These are phyloP conservation scores for Silene vulgaris DNA, from an alignment of 179 eudicot genomes.

Conservation along the genomic window DNA sequence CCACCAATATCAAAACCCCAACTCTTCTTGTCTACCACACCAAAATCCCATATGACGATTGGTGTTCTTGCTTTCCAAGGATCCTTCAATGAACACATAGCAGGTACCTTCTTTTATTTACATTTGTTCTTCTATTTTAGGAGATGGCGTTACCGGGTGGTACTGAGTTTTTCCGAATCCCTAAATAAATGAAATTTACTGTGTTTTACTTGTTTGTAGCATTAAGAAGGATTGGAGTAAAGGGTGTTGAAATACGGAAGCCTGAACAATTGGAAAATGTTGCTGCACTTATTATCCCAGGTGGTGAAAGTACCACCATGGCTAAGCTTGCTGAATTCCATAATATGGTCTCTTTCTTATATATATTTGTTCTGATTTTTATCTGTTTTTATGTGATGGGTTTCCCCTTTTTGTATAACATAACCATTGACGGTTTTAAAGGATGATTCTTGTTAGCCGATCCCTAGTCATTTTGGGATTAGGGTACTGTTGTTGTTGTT, in stretches of 20 bases:
- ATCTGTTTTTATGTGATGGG: neutral
- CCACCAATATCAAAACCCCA: neutral
- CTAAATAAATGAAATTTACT: neutral
- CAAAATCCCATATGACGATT: constrained; percentile 38
- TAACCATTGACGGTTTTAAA: neutral
- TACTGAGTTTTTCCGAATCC: neutral
- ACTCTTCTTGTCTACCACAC: neutral
- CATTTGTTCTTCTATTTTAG: neutral
- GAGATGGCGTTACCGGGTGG: too few species aligned
- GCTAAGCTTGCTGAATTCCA: constrained; percentile 85
- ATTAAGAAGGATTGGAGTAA: constrained; percentile 71
- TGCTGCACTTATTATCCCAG: constrained; percentile 78
- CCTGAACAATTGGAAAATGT: constrained; percentile 68
- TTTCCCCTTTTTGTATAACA: neutral
- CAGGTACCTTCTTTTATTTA: constrained; percentile 44
- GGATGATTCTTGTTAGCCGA: neutral
- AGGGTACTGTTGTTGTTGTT: neutral
- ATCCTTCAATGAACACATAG: constrained; percentile 88
- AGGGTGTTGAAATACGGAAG: constrained; percentile 71
- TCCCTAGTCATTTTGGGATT: neutral
- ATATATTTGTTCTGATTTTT: neutral
- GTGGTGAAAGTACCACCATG: constrained; percentile 99
- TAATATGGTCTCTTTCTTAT: constrained; percentile 46
- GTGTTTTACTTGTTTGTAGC: constrained; percentile 36
- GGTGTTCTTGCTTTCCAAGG: constrained; percentile 97